Evolutionary conservation across 345 rosid genomes (phyloP).

Genomic region (Brassica rapa): DNA sequence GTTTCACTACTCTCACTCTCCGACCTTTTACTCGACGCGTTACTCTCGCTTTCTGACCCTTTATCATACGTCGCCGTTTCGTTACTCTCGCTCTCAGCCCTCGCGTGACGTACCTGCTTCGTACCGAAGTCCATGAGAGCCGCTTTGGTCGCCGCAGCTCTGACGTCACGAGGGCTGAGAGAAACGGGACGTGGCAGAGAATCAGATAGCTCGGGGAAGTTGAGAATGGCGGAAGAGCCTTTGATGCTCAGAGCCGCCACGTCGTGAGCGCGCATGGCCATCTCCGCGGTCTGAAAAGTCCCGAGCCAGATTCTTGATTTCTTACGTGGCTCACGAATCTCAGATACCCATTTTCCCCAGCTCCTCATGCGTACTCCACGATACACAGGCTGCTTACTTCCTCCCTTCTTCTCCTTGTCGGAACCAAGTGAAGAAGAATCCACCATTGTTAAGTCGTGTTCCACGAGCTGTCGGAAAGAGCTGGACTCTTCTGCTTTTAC

Average conservation of each 20-base stretch:
- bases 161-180: conserved; percentile 73
- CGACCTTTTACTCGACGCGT: not conserved
- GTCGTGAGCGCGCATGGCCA: conserved; percentile 99
- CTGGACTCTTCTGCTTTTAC: not conserved
- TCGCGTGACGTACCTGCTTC: not conserved
- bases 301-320: conserved; percentile 97
- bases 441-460: conserved; percentile 22
- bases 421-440: conserved; percentile 11
- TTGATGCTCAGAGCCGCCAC: conserved; percentile 90
- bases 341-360: conserved; percentile 99
- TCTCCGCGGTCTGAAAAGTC: conserved; percentile 81
- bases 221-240: conserved; percentile 78
- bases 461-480: conserved; percentile 11
- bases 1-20: conserved; percentile 4
- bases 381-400: conserved; percentile 59
- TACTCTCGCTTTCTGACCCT: conserved; percentile 4
- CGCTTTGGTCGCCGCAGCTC: conserved; percentile 89
- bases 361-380: conserved; percentile 88
- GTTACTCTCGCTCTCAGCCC: not conserved
- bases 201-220: conserved; percentile 76
- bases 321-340: conserved; percentile 93
- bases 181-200: conserved; percentile 72
- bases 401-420: conserved; percentile 32
- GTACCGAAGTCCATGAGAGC: conserved; percentile 60
- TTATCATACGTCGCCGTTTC: conserved; percentile 16